Base-by-base conservation (phyloP, 1,284 basidiomycete genomes). In the Apiotrichum sp. region DNA sequence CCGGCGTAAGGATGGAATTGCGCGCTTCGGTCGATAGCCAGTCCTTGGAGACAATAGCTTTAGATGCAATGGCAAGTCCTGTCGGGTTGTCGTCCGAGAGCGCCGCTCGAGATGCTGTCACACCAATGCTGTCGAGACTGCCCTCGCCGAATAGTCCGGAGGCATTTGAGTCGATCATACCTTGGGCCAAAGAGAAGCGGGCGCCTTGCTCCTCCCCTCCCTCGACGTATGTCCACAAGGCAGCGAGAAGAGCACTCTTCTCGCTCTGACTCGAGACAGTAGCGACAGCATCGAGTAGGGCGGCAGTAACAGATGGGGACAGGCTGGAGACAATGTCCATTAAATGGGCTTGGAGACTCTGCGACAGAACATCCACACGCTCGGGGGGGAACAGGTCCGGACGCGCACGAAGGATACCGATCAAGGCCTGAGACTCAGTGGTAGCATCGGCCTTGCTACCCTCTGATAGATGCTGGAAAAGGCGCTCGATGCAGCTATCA, bases 1-100 rank as follows among this genome's bases (percentile, higher is more conserved):
- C 68, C 1, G 76, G 61, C 3, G 65, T 63, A 13, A 74, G 62
- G 22, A 73, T 57, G 5, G 61, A 59, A 14, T 65, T 56, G 7
- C 69, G 53, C 2, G 68, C 61, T 2, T 68, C 61, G 5, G 43
- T 8, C 1, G 72, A 72, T 5, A 74, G 50, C 55, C 61, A 57
- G 5, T 43, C 38, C 3, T 55, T 43, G 14, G 56, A 52, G 2
- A 48, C 42, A 11, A 63, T 53, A 2, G 57, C 56, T 2, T 56
- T 44, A 4, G 63, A 53, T 14, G 60, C 59, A 31, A 66, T 64
- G 13, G 62, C 56, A 2, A 64, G 57, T 0, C 53, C 53, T 1
- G 59, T 57, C 0, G 55, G 48, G 13, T 60, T 46, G 39, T 62
- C 56, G 4, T 51, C 38, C 0, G 56, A 33, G 0, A 74, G 57